A percentile compares a stretch with the other conserved stretches of the same genome.
Evolutionary conservation across 2,329 filamentous ascomycete species (phyloP).

Genomic region (Diaporthe aspalathi): DNA sequence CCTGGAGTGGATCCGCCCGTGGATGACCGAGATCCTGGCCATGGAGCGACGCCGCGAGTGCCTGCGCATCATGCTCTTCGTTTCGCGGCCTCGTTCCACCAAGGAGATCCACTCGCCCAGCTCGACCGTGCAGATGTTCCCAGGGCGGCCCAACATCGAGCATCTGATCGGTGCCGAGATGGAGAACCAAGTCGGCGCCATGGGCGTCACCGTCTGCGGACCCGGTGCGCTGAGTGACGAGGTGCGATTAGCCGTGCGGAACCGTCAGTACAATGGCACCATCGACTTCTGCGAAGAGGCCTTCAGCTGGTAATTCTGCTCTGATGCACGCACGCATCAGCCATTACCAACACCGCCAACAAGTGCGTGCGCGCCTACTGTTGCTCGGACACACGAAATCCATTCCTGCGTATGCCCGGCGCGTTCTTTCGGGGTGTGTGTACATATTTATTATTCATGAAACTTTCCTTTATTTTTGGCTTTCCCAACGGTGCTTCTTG

Average conservation of each 20-base stretch:
- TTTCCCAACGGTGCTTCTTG: neutral
- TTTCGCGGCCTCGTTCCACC: constrained; percentile 78
- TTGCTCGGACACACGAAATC: constrained; percentile 7
- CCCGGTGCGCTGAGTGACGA: constrained; percentile 80
- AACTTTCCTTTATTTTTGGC: neutral
- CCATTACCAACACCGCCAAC: neutral
- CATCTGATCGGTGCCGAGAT: constrained; percentile 79
- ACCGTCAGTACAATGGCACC: constrained; percentile 71
- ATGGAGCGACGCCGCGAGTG: constrained; percentile 81
- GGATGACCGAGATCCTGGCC: constrained; percentile 83
- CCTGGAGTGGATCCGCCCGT: constrained; percentile 84
- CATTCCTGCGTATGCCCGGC: constrained; percentile 29
- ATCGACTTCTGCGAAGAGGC: constrained; percentile 86
- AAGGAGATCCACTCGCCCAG: constrained; percentile 85
- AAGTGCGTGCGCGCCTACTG: neutral
- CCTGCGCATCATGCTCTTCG: constrained; percentile 81
- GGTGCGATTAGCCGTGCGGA: constrained; percentile 74
- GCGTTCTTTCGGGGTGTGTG: constrained; percentile 31
- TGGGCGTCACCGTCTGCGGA: constrained; percentile 80
- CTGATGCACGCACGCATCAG: neutral
- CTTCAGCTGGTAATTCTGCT: constrained; percentile 66
- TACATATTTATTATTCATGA: constrained; percentile 34
- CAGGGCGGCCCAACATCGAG: constrained; percentile 79
- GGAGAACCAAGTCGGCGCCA: constrained; percentile 78
- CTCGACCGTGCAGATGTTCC: constrained; percentile 86